Base-by-base conservation (phyloP, 345 rosid species). In the Syzygium aqueum region DNA sequence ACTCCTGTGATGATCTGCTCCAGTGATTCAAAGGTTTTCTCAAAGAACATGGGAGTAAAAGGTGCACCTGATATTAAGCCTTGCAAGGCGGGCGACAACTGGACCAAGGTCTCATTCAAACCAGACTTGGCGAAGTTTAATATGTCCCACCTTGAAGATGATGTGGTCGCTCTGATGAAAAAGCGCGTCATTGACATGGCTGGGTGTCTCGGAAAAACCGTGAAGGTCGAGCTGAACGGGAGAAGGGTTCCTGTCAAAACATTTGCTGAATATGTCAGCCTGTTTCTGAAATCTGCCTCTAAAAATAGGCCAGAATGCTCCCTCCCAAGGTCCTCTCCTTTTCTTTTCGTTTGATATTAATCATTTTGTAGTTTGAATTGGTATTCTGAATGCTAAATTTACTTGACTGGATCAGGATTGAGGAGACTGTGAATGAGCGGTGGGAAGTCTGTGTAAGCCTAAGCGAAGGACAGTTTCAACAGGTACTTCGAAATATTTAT, bases 401-500 rank as follows among this genome's bases (percentile, higher is more conserved):
- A 65, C 89, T 30, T 5, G 49, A 33, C 88, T 67, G 87, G 87
- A 22, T 86, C 94, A 98, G 99, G 92, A 87, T 93, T 89, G 85
- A 91, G 40, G 97, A 95, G 90, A 93, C 89, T 86, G 96, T 95
- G 7, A 94, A 94, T 87, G 95, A 95, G 6, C 93, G 99, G 91
- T 98, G 99, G 99, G 99, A 96, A 84, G 78, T 96, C 65, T 94
- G 98, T 73, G 97, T 96, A 80, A 92, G 94, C 90, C 87, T 93
- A 27, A 95, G 97, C 8, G 99, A 98, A 27, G 98, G 99, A 61
- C 99, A 96, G 89, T 98, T 98, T 89, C 99, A 96, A 86, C 99
- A 97, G 99, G 99, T 97, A 73, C 40, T 23, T 22, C 13, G 28
- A 65, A 43, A 22, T 28, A 51, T 3, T 37, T 46, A 25, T 51